Evolutionary conservation across 768 basidiomycete genomes (phyloP).

Genomic region (Termitomyces heimii): DNA sequence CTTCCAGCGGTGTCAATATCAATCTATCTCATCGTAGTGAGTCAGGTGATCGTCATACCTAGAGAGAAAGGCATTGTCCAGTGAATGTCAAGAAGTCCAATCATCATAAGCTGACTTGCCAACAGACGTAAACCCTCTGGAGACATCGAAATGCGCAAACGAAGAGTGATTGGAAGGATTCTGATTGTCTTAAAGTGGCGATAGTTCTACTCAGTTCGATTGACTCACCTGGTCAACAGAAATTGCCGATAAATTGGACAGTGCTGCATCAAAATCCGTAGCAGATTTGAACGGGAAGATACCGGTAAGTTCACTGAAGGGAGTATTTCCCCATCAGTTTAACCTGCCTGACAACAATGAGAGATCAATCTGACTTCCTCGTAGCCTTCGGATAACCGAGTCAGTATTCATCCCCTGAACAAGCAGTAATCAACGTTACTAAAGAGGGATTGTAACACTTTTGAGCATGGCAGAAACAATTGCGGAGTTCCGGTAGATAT

Average conservation of each 20-base stretch:
- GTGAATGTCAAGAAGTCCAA: slow-evolving; percentile 26
- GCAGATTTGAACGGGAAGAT: slow-evolving; percentile 36
- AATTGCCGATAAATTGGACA: slow-evolving; percentile 36
- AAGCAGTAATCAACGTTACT: slow-evolving; percentile 29
- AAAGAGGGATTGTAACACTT: slow-evolving; percentile 49
- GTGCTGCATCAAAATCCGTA: slow-evolving; percentile 20
- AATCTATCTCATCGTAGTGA: slow-evolving; percentile 4
- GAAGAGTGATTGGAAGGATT: slow-evolving; percentile 9
- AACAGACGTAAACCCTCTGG: slow-evolving; percentile 48
- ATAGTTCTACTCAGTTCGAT: neutral
- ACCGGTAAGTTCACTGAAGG: slow-evolving; percentile 54
- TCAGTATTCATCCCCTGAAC: slow-evolving; percentile 3
- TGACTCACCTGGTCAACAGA: slow-evolving; percentile 14
- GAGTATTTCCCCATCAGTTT: slow-evolving; percentile 46
- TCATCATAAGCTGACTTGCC: slow-evolving; percentile 30
- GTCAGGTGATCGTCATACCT: slow-evolving; percentile 25
- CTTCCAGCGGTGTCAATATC: slow-evolving; percentile 22
- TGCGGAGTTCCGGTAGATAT: slow-evolving; percentile 48
- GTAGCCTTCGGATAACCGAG: slow-evolving; percentile 20
- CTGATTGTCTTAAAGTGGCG: neutral
- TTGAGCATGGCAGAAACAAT: slow-evolving; percentile 56
- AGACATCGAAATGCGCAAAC: slow-evolving; percentile 47
- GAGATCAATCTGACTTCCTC: slow-evolving; percentile 29
- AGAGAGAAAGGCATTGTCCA: slow-evolving; percentile 24
- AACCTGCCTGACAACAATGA: slow-evolving; percentile 36